These are phyloP conservation scores for Plectranthus barbatus DNA, from an alignment of 257 asterid genomes.

Conservation along the genomic window DNA sequence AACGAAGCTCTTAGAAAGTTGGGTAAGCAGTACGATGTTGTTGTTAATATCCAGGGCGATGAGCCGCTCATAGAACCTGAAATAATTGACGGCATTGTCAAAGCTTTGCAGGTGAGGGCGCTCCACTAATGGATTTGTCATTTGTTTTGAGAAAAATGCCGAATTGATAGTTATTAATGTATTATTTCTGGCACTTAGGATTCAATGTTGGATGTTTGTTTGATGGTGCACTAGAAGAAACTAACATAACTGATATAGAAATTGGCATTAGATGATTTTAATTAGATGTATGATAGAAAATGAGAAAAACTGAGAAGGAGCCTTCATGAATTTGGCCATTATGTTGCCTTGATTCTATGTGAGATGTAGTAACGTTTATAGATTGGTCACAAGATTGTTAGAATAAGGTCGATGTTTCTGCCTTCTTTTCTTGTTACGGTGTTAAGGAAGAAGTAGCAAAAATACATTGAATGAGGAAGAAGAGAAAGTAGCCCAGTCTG, in stretches of 20 bases:
- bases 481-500: not conserved
- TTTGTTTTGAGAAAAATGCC: not conserved
- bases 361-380: not conserved
- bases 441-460: not conserved
- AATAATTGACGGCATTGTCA: constrained; percentile 74
- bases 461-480: not conserved
- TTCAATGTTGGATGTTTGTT: not conserved
- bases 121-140: not conserved
- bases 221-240: not conserved
- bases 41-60: constrained; percentile 92
- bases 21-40: constrained; percentile 58
- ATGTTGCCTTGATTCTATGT: not conserved
- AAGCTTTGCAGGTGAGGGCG: constrained; percentile 60
- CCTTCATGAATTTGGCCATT: not conserved
- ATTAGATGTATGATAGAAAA: not conserved
- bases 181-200: not conserved
- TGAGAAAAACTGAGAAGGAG: not conserved
- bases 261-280: not conserved
- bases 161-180: not conserved
- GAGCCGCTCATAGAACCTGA: constrained; percentile 96
- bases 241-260: too few species aligned
- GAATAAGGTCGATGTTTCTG: not conserved
- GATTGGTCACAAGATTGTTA: not conserved
- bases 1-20: constrained; percentile 75
- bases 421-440: not conserved